These are phyloP conservation scores for Phylloporus scabripes DNA, from an alignment of 768 basidiomycete genomes.

Conservation along the genomic window DNA sequence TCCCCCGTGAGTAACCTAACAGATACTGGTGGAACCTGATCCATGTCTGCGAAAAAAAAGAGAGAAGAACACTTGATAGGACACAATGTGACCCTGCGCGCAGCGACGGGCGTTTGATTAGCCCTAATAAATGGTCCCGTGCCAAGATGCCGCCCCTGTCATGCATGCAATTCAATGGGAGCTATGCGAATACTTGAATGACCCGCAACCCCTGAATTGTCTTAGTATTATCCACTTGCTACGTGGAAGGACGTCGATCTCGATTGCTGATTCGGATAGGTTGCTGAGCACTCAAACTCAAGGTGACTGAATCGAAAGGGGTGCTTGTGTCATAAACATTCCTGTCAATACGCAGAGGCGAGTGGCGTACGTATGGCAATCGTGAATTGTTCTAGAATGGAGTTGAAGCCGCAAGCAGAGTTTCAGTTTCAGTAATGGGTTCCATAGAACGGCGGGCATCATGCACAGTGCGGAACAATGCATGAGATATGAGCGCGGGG, in stretches of 20 bases:
- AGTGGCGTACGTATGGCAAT: conserved; percentile 12
- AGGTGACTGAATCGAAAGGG: conserved; percentile 6
- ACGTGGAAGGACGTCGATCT: conserved; percentile 10
- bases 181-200: background rate
- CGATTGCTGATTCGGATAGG: conserved; percentile 9
- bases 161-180: conserved; percentile 1
- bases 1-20: background rate
- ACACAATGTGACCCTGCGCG: background rate
- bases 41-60: background rate
- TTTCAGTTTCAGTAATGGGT: background rate
- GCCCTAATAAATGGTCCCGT: conserved; percentile 9
- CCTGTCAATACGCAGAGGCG: conserved; percentile 17
- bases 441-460: conserved; percentile 1
- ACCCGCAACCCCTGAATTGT: background rate
- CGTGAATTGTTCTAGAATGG: conserved; percentile 11
- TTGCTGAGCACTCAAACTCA: conserved; percentile 8
- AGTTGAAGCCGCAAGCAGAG: background rate
- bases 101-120: background rate
- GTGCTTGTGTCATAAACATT: conserved; percentile 4
- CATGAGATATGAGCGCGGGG: background rate
- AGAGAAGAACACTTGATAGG: background rate
- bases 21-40: background rate
- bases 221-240: background rate
- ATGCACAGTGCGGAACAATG: background rate
- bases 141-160: background rate